These are phyloP conservation scores for Erysimum cheiranthoides DNA, from an alignment of 345 rosid species.

Conservation along the genomic window DNA sequence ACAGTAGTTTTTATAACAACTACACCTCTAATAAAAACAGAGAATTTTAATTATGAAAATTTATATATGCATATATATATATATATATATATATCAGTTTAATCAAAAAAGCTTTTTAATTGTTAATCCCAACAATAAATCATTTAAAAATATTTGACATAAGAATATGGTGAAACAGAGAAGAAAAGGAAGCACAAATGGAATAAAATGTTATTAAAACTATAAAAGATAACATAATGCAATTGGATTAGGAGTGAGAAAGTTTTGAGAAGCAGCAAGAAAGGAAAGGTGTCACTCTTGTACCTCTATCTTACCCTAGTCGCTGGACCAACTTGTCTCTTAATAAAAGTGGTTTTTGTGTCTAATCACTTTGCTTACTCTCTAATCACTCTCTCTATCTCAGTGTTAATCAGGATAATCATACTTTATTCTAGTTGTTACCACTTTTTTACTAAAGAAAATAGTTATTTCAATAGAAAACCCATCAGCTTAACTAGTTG, in stretches of 20 bases:
- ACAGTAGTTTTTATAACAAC: background rate
- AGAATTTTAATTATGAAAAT: too few species aligned
- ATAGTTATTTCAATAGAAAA: background rate
- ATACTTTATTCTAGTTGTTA: slow-evolving; percentile 11
- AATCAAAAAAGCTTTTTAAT: background rate
- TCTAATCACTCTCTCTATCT: slow-evolving; percentile 38
- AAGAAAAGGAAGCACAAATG: background rate
- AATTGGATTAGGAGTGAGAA: slow-evolving; percentile 4
- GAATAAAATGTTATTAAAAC: background rate
- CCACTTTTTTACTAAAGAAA: slow-evolving; percentile 9
- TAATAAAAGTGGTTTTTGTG: slow-evolving; percentile 36
- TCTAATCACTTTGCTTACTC: slow-evolving; percentile 45
- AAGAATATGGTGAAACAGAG: background rate
- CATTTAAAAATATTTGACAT: background rate
- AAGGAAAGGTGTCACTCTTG: slow-evolving; percentile 38
- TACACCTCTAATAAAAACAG: background rate
- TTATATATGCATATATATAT: too few species aligned
- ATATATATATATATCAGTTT: background rate
- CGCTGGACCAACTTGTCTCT: slow-evolving; percentile 40
- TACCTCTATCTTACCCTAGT: slow-evolving; percentile 30
- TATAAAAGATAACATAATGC: background rate
- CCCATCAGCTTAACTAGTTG: slow-evolving; percentile 8
- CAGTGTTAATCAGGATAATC: slow-evolving; percentile 28
- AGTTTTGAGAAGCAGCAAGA: slow-evolving; percentile 38
- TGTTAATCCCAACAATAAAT: background rate